phyloP scores from a whole-genome alignment of 768 basidiomycete species.

The Collybia sp. region DNA sequence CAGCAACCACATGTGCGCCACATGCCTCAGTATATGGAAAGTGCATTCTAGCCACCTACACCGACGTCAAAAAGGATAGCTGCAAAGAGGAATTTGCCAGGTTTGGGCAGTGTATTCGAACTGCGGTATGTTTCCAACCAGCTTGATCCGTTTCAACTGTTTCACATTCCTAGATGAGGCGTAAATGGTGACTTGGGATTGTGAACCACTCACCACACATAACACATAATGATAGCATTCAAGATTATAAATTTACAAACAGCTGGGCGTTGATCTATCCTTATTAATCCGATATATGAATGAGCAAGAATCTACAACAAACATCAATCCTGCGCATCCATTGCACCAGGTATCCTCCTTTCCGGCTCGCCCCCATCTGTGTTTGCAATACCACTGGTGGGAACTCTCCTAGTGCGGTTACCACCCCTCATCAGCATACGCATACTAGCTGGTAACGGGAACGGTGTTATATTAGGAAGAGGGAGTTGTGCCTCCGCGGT shows the following conservation, averaged over 20 bases:
- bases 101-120: constrained; percentile 79
- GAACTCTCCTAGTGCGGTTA: constrained; percentile 27
- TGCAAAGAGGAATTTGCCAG: constrained; percentile 82
- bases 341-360: constrained; percentile 31
- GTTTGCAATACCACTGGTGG: constrained; percentile 14
- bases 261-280: no score
- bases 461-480: constrained; percentile 56
- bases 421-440: constrained; percentile 49
- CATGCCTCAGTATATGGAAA: constrained; percentile 82
- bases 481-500: constrained; percentile 37
- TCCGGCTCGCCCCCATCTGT: constrained; percentile 16
- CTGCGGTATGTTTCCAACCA: constrained; percentile 52
- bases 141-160: background rate
- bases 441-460: constrained; percentile 43
- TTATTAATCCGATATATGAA: background rate
- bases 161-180: constrained; percentile 21
- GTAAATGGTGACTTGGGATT: constrained; percentile 20
- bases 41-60: constrained; percentile 80
- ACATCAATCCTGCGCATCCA: constrained; percentile 22
- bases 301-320: constrained; percentile 2
- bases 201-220: background rate
- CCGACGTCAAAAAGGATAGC: constrained; percentile 77
- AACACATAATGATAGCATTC: constrained; percentile 6
- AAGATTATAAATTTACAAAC: constrained; percentile 2
- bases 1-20: constrained; percentile 65